Percentiles rank a stretch among this genome's conserved stretches.
Evolutionary conservation across 192 early-diverging fungal species (phyloP).

Genomic region (Jimgerdemannia lactiflua): DNA sequence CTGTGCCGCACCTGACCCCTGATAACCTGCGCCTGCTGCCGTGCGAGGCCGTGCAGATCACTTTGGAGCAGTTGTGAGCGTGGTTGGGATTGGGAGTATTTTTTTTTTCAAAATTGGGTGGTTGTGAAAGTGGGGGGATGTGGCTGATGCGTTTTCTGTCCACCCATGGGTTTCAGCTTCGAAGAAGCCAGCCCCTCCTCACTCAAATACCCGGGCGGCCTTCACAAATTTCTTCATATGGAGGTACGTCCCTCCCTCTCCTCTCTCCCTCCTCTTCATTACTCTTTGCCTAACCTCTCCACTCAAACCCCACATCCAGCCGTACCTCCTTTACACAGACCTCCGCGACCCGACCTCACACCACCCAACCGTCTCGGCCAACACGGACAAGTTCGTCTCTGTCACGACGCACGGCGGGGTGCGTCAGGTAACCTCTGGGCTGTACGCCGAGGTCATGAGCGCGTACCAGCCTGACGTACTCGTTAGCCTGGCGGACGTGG

Average conservation of each 20-base stretch:
- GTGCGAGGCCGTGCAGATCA: conserved; percentile 39
- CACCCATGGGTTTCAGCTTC: conserved; percentile 10
- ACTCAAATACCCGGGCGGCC: conserved; percentile 28
- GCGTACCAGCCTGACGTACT: conserved; percentile 47
- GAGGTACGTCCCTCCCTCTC: conserved; percentile 10
- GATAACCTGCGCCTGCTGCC: conserved; percentile 42
- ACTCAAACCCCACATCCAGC: neutral
- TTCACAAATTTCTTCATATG: conserved; percentile 46
- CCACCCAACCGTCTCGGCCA: conserved; percentile 24
- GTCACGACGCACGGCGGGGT: conserved; percentile 47
- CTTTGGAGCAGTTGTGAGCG: conserved; percentile 47
- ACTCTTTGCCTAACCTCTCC: neutral
- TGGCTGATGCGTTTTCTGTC: neutral
- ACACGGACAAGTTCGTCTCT: conserved; percentile 49
- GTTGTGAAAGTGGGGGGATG: too few relatives aligned
- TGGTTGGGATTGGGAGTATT: too few relatives aligned
- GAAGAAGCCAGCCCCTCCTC: conserved; percentile 39
- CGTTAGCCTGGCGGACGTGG: conserved; percentile 36
- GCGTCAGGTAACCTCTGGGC: conserved; percentile 43
- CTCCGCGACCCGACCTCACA: conserved; percentile 42
- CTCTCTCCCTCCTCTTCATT: neutral
- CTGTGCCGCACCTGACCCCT: conserved; percentile 52
- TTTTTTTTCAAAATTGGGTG: too few relatives aligned
- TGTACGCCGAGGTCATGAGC: conserved; percentile 36
- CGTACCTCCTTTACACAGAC: conserved; percentile 44